phyloP scores from a whole-genome alignment of 1,284 basidiomycete species.

The Neolentinus lepideus region DNA sequence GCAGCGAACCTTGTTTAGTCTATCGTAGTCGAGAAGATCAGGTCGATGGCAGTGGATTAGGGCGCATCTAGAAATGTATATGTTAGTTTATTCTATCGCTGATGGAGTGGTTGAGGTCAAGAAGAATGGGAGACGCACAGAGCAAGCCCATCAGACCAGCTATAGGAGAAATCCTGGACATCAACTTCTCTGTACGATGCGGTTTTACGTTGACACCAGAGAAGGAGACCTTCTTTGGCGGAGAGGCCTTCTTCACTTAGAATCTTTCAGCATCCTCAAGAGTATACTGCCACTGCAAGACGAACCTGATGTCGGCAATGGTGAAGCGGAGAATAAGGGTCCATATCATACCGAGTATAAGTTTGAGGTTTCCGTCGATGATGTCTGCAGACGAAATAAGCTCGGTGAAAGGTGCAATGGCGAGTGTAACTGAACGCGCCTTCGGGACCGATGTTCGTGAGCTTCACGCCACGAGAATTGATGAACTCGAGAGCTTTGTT shows the following conservation, averaged over 20 bases:
- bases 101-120: no score
- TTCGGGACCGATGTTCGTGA: conserved; percentile 97
- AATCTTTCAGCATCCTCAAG: conserved; percentile 8
- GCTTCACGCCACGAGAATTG: conserved; percentile 86
- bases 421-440: conserved; percentile 34
- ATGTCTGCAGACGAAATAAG: conserved; percentile 57
- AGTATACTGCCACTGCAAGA: conserved; percentile 10
- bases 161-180: conserved; percentile 88
- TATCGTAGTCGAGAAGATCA: conserved; percentile 86
- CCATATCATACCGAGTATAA: conserved; percentile 99
- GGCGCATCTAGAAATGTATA: conserved; percentile 93
- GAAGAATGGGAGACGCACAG: conserved; percentile 78
- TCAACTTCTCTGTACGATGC: conserved; percentile 87
- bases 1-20: conserved; percentile 69
- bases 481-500: conserved; percentile 96
- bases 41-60: conserved; percentile 96
- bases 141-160: conserved; percentile 93
- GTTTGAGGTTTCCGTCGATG: conserved; percentile 95
- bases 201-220: conserved; percentile 98
- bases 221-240: conserved; percentile 90
- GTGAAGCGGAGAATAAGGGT: conserved; percentile 95
- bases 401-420: background rate
- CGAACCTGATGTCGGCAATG: conserved; percentile 94
- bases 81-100: no score
- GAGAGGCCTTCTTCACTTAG: conserved; percentile 92